phyloP scores from a whole-genome alignment of 768 basidiomycete species.

The Pleurotus salmoneostramineus region DNA sequence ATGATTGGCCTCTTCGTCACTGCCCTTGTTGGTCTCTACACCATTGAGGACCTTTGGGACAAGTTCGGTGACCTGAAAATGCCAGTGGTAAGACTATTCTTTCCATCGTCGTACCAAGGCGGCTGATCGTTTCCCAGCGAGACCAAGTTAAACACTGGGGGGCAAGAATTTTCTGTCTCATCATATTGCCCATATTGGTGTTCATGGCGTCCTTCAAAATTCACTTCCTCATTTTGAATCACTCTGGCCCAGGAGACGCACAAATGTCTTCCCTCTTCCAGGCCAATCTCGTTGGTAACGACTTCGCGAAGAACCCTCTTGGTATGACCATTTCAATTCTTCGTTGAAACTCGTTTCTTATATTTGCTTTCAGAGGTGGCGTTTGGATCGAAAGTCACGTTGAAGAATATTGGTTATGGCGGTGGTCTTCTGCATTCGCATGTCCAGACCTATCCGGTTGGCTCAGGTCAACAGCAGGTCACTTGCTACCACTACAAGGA shows the following conservation, averaged over 20 bases:
- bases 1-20: slow-evolving; percentile 96
- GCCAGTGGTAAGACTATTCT: slow-evolving; percentile 53
- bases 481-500: slow-evolving; percentile 99
- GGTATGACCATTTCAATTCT: slow-evolving; percentile 29
- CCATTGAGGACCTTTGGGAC: slow-evolving; percentile 96
- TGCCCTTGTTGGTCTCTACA: slow-evolving; percentile 91
- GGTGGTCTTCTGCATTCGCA: slow-evolving; percentile 97
- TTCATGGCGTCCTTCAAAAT: slow-evolving; percentile 95
- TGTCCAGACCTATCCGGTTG: slow-evolving; percentile 90
- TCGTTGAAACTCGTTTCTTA: neutral
- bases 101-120: slow-evolving; percentile 7
- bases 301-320: slow-evolving; percentile 87
- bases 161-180: slow-evolving; percentile 81
- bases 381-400: slow-evolving; percentile 82
- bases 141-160: slow-evolving; percentile 90
- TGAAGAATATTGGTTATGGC: slow-evolving; percentile 98
- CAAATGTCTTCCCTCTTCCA: slow-evolving; percentile 99
- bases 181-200: slow-evolving; percentile 85
- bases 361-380: slow-evolving; percentile 61
- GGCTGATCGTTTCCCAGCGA: slow-evolving; percentile 42
- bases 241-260: slow-evolving; percentile 93
- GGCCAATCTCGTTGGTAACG: slow-evolving; percentile 91
- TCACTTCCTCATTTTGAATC: slow-evolving; percentile 92
- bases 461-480: slow-evolving; percentile 92
- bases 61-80: slow-evolving; percentile 96